Percentiles rank a stretch among this genome's conserved stretches.
phyloP scores from a whole-genome alignment of 192 early-diverging fungal genomes.

The Backusella australiensis region DNA sequence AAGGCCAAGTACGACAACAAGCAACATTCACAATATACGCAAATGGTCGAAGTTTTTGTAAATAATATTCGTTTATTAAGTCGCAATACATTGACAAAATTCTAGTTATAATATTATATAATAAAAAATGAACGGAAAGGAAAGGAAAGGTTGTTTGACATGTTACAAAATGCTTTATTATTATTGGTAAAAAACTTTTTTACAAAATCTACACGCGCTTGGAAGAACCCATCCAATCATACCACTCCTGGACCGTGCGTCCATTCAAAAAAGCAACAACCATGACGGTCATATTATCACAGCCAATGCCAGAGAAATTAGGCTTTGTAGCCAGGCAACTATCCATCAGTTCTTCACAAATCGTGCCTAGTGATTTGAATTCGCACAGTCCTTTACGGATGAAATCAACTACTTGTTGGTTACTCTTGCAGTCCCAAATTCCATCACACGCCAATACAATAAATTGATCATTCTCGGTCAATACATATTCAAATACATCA shows the following conservation, averaged over 20 bases:
- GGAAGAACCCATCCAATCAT: conserved; percentile 34
- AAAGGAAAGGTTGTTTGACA: no score
- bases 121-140: not conserved
- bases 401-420: conserved; percentile 86
- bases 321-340: conserved; percentile 84
- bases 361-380: conserved; percentile 54
- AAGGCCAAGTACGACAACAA: conserved; percentile 56
- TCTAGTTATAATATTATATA: not conserved
- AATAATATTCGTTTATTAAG: conserved; percentile 74
- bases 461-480: conserved; percentile 85
- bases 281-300: conserved; percentile 99
- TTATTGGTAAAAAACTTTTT: no score
- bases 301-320: conserved; percentile 88
- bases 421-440: conserved; percentile 97
- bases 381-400: conserved; percentile 69
- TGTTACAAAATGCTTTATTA: no score
- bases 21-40: conserved; percentile 62
- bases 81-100: not conserved
- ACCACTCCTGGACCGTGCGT: conserved; percentile 74
- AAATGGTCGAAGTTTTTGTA: conserved; percentile 71
- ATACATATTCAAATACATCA: conserved; percentile 64
- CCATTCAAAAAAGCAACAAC: conserved; percentile 84
- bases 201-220: not conserved
- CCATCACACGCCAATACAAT: conserved; percentile 96
- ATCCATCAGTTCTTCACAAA: conserved; percentile 90